Conservation (phyloP, 1,284 basidiomycete species). For the Quambalaria eucalypti region DNA sequence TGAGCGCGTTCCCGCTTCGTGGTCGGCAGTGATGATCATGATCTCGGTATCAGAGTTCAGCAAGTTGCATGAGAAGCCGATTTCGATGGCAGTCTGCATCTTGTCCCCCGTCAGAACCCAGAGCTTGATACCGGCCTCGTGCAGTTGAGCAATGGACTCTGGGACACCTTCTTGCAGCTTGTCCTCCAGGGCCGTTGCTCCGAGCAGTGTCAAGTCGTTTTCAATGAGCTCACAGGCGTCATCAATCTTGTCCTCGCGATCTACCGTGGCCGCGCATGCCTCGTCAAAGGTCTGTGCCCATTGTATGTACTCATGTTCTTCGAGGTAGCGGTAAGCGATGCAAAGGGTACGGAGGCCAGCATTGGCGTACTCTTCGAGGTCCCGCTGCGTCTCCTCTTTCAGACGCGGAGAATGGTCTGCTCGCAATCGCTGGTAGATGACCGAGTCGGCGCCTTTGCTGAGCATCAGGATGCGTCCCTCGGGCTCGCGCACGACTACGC, state of each 20-base stretch:
- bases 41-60: slow-evolving; percentile 56
- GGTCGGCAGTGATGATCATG: slow-evolving; percentile 88
- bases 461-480: slow-evolving; percentile 74
- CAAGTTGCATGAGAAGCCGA: slow-evolving; percentile 52
- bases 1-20: slow-evolving; percentile 62
- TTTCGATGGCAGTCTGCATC: slow-evolving; percentile 94
- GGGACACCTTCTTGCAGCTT: slow-evolving; percentile 95
- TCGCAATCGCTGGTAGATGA: slow-evolving; percentile 77
- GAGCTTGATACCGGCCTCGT: slow-evolving; percentile 87
- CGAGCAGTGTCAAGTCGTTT: slow-evolving; percentile 69
- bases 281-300: slow-evolving; percentile 78
- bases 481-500: slow-evolving; percentile 71
- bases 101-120: slow-evolving; percentile 97
- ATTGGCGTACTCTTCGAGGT: slow-evolving; percentile 90
- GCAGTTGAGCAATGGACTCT: slow-evolving; percentile 83
- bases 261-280: slow-evolving; percentile 64
- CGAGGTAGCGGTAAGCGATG: slow-evolving; percentile 70
- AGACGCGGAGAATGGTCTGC: slow-evolving; percentile 64
- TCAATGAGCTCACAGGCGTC: slow-evolving; percentile 77
- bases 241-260: slow-evolving; percentile 83
- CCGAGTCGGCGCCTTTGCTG: slow-evolving; percentile 92
- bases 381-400: slow-evolving; percentile 68
- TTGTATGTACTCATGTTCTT: slow-evolving; percentile 70
- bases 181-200: slow-evolving; percentile 91
- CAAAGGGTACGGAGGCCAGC: slow-evolving; percentile 83